phyloP scores from a whole-genome alignment of 257 asterid species.

The Coffea eugenioides region DNA sequence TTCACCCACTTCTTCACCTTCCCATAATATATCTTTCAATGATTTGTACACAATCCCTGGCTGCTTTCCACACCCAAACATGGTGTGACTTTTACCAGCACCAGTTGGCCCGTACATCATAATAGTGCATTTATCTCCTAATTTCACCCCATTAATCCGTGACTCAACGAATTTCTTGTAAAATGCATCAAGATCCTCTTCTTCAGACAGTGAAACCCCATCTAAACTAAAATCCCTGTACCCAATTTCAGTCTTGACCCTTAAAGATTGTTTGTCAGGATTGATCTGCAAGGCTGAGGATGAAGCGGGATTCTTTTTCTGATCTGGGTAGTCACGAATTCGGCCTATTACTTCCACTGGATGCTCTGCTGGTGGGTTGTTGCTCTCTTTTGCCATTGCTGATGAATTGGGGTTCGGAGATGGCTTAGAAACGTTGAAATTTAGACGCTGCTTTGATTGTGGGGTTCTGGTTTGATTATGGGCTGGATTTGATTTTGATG shows the following conservation, averaged over 20 bases:
- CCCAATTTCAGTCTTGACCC: constrained; percentile 75
- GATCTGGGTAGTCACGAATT: constrained; percentile 72
- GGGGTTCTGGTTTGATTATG: constrained; percentile 58
- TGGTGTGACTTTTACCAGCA: constrained; percentile 89
- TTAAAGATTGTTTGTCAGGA: constrained; percentile 50
- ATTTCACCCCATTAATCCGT: constrained; percentile 70
- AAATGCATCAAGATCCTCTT: constrained; percentile 70
- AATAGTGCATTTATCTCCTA: constrained; percentile 83
- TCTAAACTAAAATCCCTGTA: constrained; percentile 78
- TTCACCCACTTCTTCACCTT: constrained; percentile 34
- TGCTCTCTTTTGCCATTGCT: constrained; percentile 12
- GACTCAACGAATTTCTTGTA: constrained; percentile 72
- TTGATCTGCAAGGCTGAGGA: constrained; percentile 51
- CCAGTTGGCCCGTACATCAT: constrained; percentile 99
- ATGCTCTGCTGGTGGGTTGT: constrained; percentile 53
- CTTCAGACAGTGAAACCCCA: constrained; percentile 79
- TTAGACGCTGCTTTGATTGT: constrained; percentile 55
- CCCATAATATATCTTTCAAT: constrained; percentile 71
- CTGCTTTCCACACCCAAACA: constrained; percentile 76
- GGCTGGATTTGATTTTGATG: constrained; percentile 28
- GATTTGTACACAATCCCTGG: constrained; percentile 88
- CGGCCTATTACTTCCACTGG: constrained; percentile 91
- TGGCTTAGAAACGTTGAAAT: constrained; percentile 39
- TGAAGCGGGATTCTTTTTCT: constrained; percentile 30
- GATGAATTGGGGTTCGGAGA: constrained; percentile 30